Base-by-base conservation (phyloP, 164 flowering plant genomes). In the Stephania cephalantha region DNA sequence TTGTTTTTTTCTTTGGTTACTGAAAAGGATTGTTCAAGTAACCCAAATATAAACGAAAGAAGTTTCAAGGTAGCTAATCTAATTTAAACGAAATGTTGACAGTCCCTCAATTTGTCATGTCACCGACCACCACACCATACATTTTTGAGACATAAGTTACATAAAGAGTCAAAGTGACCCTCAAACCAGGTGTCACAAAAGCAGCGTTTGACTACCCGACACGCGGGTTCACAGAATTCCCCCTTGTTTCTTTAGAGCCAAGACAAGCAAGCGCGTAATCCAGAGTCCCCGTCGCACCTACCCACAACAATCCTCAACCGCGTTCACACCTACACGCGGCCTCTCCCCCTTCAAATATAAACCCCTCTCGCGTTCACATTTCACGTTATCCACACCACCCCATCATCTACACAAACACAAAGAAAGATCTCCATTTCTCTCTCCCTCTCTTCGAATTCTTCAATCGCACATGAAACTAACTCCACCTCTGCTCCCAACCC, bases 401-500 rank as follows among this genome's bases (percentile, higher is more conserved):
- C 42, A 42, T 35, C 63, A 22, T 74, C 69, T 15, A 12, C 30
- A 55, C 63, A 1, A 55, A 55, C 4, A 11, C 17, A 55, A 9
- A 55, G 20, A 58, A 1, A 55, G 12, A 12, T 0, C 53, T 48
- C 53, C 15, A 15, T 9, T 50, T 15, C 3, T 63, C 48, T 44
- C 50, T 22, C n/a, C n/a, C 70, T 25, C 67, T 58, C 25, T 42
- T 67, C 50, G 42, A 35, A 35, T 0, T 35, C 2, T 35, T 35
- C 3, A 35, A 0, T 35, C 4, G 42, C 42, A 35, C 42, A 85
- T 87, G 89, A 86, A 83, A 79, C 83, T 82, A 46, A 68, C 78
- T 31, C 70, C 84, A 18, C 66, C 78, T 52, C 78, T 80, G 13
- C 79, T 79, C 42, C 73, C 78, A 9, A 73, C 22, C 66, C 78